Evolutionary conservation across 306 rosid genomes (phyloP).

Genomic region (Betula pendula): DNA sequence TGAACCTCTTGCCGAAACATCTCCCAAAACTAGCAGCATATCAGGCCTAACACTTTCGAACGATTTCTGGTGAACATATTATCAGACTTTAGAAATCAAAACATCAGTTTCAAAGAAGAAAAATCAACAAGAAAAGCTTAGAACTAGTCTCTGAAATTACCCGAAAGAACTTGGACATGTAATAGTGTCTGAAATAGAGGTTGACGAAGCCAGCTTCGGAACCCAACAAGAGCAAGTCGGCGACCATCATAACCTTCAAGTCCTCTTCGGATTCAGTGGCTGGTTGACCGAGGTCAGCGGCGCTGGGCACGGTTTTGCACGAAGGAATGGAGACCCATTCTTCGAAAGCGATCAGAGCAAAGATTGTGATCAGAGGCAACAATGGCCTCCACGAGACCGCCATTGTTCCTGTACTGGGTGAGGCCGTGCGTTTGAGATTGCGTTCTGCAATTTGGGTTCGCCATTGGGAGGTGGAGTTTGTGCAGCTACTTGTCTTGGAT

Average conservation of each 20-base stretch:
- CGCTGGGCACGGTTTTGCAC: conserved; percentile 38
- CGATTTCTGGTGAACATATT: conserved; percentile 57
- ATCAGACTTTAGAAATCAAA: background rate
- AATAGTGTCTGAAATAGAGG: conserved; percentile 45
- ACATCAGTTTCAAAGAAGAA: background rate
- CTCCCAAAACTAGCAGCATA: conserved; percentile 69
- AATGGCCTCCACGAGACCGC: conserved; percentile 39
- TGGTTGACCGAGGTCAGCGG: conserved; percentile 7
- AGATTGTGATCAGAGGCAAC: conserved; percentile 33
- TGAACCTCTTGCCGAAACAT: conserved; percentile 65
- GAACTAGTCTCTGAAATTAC: conserved; percentile 30
- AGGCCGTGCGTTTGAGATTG: background rate
- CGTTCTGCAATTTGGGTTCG: background rate
- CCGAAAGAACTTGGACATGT: conserved; percentile 62
- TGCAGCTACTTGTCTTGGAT: background rate
- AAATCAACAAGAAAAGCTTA: background rate
- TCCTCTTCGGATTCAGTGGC: conserved; percentile 13
- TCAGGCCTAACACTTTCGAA: conserved; percentile 55
- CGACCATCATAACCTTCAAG: conserved; percentile 64
- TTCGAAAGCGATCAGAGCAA: conserved; percentile 41
- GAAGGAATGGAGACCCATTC: conserved; percentile 58
- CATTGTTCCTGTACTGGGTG: conserved; percentile 20
- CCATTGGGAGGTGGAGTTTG: background rate
- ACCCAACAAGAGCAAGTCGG: conserved; percentile 61
- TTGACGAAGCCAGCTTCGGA: conserved; percentile 40